Percentiles rank a stretch among this genome's conserved stretches.
phyloP scores from a whole-genome alignment of 495 filamentous ascomycete genomes.

The Geopyxis carbonaria region DNA sequence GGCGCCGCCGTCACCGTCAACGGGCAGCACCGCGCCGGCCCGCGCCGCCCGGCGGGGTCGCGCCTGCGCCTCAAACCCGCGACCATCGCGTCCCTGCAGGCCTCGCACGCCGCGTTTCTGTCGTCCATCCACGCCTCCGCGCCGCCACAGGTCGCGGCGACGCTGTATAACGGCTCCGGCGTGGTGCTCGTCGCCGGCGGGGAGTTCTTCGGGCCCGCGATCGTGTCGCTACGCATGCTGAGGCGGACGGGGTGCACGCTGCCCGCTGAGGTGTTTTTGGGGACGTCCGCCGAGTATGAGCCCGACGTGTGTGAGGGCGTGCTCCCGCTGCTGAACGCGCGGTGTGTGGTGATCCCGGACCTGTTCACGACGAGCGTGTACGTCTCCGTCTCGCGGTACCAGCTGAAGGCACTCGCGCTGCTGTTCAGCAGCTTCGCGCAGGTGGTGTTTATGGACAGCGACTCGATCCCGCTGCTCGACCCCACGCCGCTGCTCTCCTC shows the following conservation, averaged over 20 bases:
- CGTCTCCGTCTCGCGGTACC: constrained; percentile 28
- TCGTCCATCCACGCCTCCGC: background rate
- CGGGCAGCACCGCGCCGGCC: background rate
- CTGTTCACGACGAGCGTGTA: constrained; percentile 8
- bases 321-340: constrained; percentile 35
- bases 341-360: constrained; percentile 28
- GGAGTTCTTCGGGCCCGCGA: constrained; percentile 20
- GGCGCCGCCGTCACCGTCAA: background rate
- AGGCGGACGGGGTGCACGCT: constrained; percentile 38
- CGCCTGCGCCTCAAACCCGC: background rate
- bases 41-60: background rate
- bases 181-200: constrained; percentile 33
- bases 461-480: constrained; percentile 37
- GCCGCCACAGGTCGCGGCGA: background rate
- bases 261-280: constrained; percentile 43
- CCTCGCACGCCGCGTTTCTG: background rate
- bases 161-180: constrained; percentile 21
- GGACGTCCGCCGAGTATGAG: constrained; percentile 34
- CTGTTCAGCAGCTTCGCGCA: constrained; percentile 44
- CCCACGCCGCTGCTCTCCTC: constrained; percentile 35
- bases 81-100: background rate
- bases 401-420: constrained; percentile 44
- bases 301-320: constrained; percentile 35
- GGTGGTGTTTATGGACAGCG: constrained; percentile 46
- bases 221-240: constrained; percentile 41